Percentiles rank a stretch among this genome's conserved stretches.
phyloP scores from a whole-genome alignment of 2,329 filamentous ascomycete species.

The Ophiostoma perfectum region DNA sequence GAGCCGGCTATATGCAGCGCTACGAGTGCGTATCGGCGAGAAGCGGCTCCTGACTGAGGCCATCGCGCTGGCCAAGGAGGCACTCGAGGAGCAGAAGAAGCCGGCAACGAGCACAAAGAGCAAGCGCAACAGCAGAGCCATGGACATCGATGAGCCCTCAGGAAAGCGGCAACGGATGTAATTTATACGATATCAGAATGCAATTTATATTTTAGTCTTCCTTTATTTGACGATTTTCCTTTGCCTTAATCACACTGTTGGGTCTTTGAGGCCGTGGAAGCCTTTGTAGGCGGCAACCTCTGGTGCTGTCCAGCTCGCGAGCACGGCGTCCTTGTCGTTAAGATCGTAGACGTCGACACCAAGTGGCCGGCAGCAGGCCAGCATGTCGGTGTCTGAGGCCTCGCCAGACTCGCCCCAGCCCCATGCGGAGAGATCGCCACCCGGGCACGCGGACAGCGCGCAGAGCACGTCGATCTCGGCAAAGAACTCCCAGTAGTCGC shows the following conservation, averaged over 20 bases:
- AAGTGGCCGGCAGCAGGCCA: conserved; percentile 65
- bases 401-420: conserved; percentile 66
- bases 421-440: conserved; percentile 76
- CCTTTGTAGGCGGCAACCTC: conserved; percentile 12
- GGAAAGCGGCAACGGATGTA: conserved; percentile 22
- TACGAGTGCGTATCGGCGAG: conserved; percentile 36
- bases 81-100: conserved; percentile 25
- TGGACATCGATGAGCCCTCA: conserved; percentile 15
- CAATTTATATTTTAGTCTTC: not conserved
- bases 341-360: conserved; percentile 60
- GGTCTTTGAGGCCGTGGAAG: conserved; percentile 11
- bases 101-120: conserved; percentile 13
- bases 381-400: conserved; percentile 50
- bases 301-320: conserved; percentile 3
- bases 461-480: conserved; percentile 70
- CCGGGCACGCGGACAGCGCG: conserved; percentile 59
- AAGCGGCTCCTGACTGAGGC: conserved; percentile 33
- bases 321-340: conserved; percentile 13
- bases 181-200: conserved; percentile 5
- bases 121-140: conserved; percentile 11
- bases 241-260: not conserved
- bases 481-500: conserved; percentile 68
- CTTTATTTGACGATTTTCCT: not conserved
- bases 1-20: conserved; percentile 29
- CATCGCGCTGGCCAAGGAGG: conserved; percentile 26